A percentile compares a stretch with the other conserved stretches of the same genome.
phyloP scores from a whole-genome alignment of 495 filamentous ascomycete species.

The Penicillium paxilli region DNA sequence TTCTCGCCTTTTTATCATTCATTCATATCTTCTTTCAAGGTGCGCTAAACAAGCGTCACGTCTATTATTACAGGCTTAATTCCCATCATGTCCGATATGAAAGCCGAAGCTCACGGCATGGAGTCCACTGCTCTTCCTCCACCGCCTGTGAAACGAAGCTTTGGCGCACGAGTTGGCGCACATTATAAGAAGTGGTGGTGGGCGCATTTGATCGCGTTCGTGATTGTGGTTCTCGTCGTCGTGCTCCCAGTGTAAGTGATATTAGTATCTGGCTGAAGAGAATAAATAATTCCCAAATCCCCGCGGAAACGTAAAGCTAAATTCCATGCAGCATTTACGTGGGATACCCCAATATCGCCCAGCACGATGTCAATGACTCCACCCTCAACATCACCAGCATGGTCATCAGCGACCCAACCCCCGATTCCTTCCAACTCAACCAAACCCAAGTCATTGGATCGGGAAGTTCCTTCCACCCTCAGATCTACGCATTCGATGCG shows the following conservation, averaged over 20 bases:
- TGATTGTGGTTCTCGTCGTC: slow-evolving; percentile 58
- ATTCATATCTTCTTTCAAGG: too few relatives aligned
- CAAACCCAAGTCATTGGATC: slow-evolving; percentile 49
- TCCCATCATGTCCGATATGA: slow-evolving; percentile 31
- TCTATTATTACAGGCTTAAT: neutral
- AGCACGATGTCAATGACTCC: slow-evolving; percentile 64
- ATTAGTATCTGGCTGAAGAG: too few relatives aligned
- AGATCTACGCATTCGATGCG: slow-evolving; percentile 56
- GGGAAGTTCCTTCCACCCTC: slow-evolving; percentile 50
- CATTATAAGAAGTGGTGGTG: slow-evolving; percentile 70
- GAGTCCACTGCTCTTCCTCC: slow-evolving; percentile 10
- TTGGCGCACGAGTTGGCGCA: slow-evolving; percentile 35
- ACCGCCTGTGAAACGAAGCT: slow-evolving; percentile 27
- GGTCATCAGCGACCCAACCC: slow-evolving; percentile 56
- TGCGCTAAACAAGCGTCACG: too few relatives aligned
- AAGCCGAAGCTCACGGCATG: slow-evolving; percentile 16
- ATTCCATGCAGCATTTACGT: slow-evolving; percentile 66
- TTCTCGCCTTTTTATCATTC: too few relatives aligned
- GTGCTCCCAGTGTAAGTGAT: slow-evolving; percentile 65
- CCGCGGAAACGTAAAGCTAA: too few relatives aligned
- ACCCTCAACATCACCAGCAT: slow-evolving; percentile 60
- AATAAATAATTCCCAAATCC: too few relatives aligned
- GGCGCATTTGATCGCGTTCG: slow-evolving; percentile 62
- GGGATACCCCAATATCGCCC: slow-evolving; percentile 70
- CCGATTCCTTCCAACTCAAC: slow-evolving; percentile 56